Conservation (phyloP, 2,329 filamentous ascomycete genomes). For the Ceratocystis variospora region DNA sequence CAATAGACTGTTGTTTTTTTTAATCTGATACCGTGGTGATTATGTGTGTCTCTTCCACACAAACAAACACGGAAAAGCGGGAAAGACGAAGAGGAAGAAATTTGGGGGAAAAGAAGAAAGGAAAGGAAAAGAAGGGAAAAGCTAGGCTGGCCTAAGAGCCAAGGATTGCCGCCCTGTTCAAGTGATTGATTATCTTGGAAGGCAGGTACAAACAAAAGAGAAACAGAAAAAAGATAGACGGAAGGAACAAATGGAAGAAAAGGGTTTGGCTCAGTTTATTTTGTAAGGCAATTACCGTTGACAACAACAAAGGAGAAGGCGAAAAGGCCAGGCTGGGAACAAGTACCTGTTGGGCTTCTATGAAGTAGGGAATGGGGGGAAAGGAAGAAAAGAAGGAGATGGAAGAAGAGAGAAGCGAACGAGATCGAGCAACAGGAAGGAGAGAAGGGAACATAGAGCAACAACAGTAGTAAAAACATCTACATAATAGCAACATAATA, state of each 20-base stretch:
- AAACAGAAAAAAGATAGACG: neutral
- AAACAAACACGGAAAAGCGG: neutral
- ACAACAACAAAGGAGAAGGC: neutral
- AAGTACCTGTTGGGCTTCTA: neutral
- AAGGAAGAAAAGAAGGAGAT: neutral
- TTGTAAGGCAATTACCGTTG: neutral
- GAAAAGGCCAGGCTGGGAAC: neutral
- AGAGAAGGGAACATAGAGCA: no score
- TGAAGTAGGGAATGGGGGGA: neutral
- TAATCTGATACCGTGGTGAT: neutral
- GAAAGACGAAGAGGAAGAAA: neutral
- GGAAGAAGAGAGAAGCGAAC: neutral
- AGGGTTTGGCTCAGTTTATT: conserved; percentile 13
- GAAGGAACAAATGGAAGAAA: conserved; percentile 14
- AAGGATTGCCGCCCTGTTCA: no score
- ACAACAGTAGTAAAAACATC: no score
- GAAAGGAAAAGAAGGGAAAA: conserved; percentile 8
- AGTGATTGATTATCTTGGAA: neutral
- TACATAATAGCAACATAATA: no score
- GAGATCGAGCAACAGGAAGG: neutral
- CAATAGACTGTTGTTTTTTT: neutral
- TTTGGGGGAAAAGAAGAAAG: neutral
- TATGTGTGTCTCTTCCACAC: neutral
- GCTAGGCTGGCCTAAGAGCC: no score
- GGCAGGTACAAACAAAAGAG: neutral